phyloP scores from a whole-genome alignment of 495 filamentous ascomycete genomes.

The Glarea lozoyensis region DNA sequence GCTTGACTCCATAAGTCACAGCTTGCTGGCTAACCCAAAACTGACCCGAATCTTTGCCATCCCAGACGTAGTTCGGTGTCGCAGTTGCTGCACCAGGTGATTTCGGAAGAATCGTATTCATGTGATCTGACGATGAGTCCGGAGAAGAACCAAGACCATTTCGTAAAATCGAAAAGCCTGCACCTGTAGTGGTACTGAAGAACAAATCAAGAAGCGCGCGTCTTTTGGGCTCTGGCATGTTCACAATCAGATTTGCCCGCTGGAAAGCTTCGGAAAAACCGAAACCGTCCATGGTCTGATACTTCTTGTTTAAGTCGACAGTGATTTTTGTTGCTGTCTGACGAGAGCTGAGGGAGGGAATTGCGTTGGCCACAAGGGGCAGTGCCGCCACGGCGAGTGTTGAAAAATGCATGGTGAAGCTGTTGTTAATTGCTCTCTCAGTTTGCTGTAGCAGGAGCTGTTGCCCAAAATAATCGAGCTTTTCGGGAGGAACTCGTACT shows the following conservation, averaged over 20 bases:
- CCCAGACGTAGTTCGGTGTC: slow-evolving; percentile 34
- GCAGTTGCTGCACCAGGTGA: slow-evolving; percentile 25
- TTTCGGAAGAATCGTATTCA: slow-evolving; percentile 19
- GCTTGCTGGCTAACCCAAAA: slow-evolving; percentile 43
- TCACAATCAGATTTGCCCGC: slow-evolving; percentile 29
- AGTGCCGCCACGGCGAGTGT: background rate
- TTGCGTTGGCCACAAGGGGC: background rate
- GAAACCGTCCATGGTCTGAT: slow-evolving; percentile 41
- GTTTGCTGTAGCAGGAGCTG: background rate
- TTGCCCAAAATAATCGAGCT: background rate
- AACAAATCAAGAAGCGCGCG: slow-evolving; percentile 34
- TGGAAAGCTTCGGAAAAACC: slow-evolving; percentile 43
- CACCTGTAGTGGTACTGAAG: slow-evolving; percentile 36
- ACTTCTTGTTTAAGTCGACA: slow-evolving; percentile 28
- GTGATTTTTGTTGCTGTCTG: slow-evolving; percentile 21
- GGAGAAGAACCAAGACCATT: slow-evolving; percentile 36
- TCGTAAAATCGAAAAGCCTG: slow-evolving; percentile 43
- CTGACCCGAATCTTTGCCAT: slow-evolving; percentile 37
- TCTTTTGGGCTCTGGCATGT: slow-evolving; percentile 24
- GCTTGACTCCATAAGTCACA: slow-evolving; percentile 30
- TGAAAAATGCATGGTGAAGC: background rate
- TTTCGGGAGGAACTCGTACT: background rate
- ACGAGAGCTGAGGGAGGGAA: background rate
- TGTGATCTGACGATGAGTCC: background rate
- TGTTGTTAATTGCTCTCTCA: background rate